These are phyloP conservation scores for Phytophthora colocasiae DNA, from an alignment of 352 stramenopile genomes.

Conservation along the genomic window DNA sequence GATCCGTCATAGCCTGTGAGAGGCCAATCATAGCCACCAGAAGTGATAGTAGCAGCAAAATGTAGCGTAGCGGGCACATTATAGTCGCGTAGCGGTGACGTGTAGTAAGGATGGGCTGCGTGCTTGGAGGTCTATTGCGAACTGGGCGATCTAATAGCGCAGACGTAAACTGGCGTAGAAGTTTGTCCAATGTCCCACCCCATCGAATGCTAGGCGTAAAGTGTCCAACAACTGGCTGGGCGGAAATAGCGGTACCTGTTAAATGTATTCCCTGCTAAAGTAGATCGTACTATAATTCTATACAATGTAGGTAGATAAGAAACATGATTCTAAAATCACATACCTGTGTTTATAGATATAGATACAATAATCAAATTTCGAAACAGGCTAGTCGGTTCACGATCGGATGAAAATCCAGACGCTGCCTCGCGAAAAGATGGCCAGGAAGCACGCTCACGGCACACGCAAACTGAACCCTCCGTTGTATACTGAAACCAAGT, in stretches of 20 bases:
- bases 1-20: conserved; percentile 79
- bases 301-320: too few relatives aligned
- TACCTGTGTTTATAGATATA: neutral
- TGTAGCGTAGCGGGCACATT: conserved; percentile 90
- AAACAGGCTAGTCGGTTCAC: conserved; percentile 7
- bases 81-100: neutral
- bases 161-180: conserved; percentile 25
- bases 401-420: conserved; percentile 39
- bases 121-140: conserved; percentile 26
- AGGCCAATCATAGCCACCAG: conserved; percentile 87
- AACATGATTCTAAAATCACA: neutral
- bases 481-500: conserved; percentile 14
- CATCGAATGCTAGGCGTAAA: conserved; percentile 15
- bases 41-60: conserved; percentile 84
- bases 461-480: conserved; percentile 23
- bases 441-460: conserved; percentile 19
- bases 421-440: conserved; percentile 10
- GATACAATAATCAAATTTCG: neutral
- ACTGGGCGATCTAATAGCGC: conserved; percentile 18
- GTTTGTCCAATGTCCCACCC: conserved; percentile 32
- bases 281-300: too few relatives aligned
- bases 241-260: conserved; percentile 17
- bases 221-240: conserved; percentile 33
- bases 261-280: too few relatives aligned
- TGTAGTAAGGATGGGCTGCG: neutral